These are phyloP conservation scores for Pinus albicaulis DNA, from an alignment of 75 land plant genomes.

Conservation along the genomic window DNA sequence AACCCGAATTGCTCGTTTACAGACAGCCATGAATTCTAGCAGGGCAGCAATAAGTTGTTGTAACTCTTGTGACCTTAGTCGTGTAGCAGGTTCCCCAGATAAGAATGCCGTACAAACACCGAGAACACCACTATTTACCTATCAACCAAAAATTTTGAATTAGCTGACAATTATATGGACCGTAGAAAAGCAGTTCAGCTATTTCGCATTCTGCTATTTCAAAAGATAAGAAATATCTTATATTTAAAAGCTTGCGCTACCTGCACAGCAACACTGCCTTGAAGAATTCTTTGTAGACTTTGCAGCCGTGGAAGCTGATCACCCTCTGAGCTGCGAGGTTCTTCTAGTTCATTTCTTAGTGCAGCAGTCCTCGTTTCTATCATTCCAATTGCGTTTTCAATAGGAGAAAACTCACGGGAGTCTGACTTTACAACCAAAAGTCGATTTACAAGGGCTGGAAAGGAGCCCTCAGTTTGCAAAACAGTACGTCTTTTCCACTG, in stretches of 20 bases:
- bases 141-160: constrained; percentile 14
- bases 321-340: constrained; percentile 92
- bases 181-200: background rate
- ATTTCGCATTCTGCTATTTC: background rate
- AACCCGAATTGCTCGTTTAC: constrained; percentile 95
- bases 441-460: constrained; percentile 95
- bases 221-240: background rate
- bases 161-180: background rate
- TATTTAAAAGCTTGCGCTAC: constrained; percentile 31
- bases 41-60: constrained; percentile 98
- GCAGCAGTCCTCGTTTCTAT: constrained; percentile 98
- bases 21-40: constrained; percentile 98
- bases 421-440: constrained; percentile 86
- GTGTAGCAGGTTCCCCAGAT: constrained; percentile 95
- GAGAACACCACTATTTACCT: constrained; percentile 98
- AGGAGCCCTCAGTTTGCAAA: constrained; percentile 91
- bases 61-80: constrained; percentile 91
- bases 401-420: constrained; percentile 92
- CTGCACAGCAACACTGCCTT: constrained; percentile 99
- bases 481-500: constrained; percentile 98
- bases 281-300: constrained; percentile 93
- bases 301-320: constrained; percentile 97
- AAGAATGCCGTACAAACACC: constrained; percentile 98
- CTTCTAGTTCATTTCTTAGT: constrained; percentile 94
- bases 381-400: constrained; percentile 99